A percentile compares a stretch with the other conserved stretches of the same genome.
Evolutionary conservation across 2,329 filamentous ascomycete species (phyloP).

Genomic region (Epichloe hybrida): DNA sequence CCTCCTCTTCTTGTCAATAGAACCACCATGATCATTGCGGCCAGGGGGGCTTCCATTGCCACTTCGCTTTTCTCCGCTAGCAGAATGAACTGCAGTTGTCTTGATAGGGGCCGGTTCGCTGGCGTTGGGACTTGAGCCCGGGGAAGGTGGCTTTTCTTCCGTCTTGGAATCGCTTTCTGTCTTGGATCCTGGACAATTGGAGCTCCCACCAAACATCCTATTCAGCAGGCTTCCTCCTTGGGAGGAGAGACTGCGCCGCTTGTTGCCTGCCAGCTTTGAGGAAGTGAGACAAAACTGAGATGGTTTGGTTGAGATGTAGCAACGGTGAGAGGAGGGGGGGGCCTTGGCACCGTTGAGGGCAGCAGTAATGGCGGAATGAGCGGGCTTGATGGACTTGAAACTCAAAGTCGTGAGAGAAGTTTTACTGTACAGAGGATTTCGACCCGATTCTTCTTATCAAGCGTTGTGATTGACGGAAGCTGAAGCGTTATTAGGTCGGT

Average conservation of each 20-base stretch:
- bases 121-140: slow-evolving; percentile 26
- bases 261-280: slow-evolving; percentile 86
- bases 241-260: slow-evolving; percentile 89
- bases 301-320: neutral
- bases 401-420: neutral
- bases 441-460: neutral
- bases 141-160: slow-evolving; percentile 31
- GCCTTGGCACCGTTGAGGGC: neutral
- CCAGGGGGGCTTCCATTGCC: slow-evolving; percentile 48
- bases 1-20: slow-evolving; percentile 64
- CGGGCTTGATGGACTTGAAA: neutral
- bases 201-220: slow-evolving; percentile 91
- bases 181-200: slow-evolving; percentile 47
- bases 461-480: neutral
- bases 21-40: slow-evolving; percentile 39
- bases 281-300: slow-evolving; percentile 3
- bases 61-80: slow-evolving; percentile 46
- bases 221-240: slow-evolving; percentile 87
- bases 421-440: neutral
- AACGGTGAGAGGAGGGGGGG: neutral
- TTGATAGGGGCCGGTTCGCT: slow-evolving; percentile 26
- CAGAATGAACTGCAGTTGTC: slow-evolving; percentile 35
- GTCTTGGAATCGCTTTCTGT: slow-evolving; percentile 23
- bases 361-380: neutral
- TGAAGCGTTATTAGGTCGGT: neutral